These are phyloP conservation scores for Purshia tridentata DNA, from an alignment of 306 rosid species.

Conservation along the genomic window DNA sequence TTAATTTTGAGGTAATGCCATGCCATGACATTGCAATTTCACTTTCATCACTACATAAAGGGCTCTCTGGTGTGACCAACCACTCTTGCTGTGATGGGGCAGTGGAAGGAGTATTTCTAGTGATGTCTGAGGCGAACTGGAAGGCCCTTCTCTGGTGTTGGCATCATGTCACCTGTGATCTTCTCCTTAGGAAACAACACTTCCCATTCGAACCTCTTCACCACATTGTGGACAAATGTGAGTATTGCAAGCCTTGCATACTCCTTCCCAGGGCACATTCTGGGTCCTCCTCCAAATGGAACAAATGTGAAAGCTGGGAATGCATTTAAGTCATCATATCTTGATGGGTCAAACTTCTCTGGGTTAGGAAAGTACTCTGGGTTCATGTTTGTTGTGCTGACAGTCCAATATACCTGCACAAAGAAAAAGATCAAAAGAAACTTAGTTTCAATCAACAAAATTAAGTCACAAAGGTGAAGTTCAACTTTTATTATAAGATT, in stretches of 20 bases:
- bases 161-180: conserved; percentile 42
- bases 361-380: conserved; percentile 34
- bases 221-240: conserved; percentile 38
- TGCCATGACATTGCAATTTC: conserved; percentile 2
- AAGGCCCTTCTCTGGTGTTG: conserved; percentile 41
- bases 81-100: too few relatives aligned
- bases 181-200: conserved; percentile 24
- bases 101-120: not conserved
- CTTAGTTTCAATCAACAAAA: not conserved
- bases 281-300: conserved; percentile 46
- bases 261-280: conserved; percentile 44
- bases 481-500: not conserved
- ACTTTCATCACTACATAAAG: not conserved
- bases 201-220: conserved; percentile 38
- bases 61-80: not conserved
- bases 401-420: conserved; percentile 45
- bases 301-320: conserved; percentile 34
- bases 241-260: conserved; percentile 40
- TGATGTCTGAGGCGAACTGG: conserved; percentile 30
- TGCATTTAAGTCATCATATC: conserved; percentile 20
- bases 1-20: conserved; percentile 1
- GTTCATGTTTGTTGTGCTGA: conserved; percentile 37
- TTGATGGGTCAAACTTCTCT: conserved; percentile 34
- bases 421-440: not conserved
- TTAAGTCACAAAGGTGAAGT: not conserved